A percentile compares a stretch with the other conserved stretches of the same genome.
Evolutionary conservation across 1,284 basidiomycete species (phyloP).

Genomic region (Phlebopus sp.): DNA sequence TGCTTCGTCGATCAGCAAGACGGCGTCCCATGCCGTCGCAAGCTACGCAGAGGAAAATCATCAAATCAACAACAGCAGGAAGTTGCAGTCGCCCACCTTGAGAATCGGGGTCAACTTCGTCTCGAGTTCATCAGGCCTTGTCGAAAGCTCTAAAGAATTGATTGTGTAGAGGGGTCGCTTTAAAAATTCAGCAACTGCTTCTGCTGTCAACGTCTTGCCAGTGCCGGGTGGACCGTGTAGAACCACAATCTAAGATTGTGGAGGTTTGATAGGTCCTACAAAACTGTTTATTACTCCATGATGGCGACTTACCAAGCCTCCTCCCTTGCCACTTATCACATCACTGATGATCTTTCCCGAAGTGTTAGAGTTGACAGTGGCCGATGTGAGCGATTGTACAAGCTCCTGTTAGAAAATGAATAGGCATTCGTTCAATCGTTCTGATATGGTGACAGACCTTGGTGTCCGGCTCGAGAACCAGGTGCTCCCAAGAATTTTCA

Average conservation of each 20-base stretch:
- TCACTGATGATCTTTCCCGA: slow-evolving; percentile 13
- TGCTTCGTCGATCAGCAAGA: slow-evolving; percentile 38
- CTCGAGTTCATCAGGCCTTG: slow-evolving; percentile 25
- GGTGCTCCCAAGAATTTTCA: slow-evolving; percentile 20
- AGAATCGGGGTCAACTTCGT: slow-evolving; percentile 22
- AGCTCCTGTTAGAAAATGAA: not conserved
- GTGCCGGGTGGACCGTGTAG: slow-evolving; percentile 16
- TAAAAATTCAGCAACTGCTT: slow-evolving; percentile 25
- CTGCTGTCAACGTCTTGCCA: slow-evolving; percentile 30
- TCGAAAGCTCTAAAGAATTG: slow-evolving; percentile 35
- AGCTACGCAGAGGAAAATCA: slow-evolving; percentile 15
- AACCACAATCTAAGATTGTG: slow-evolving; percentile 11
- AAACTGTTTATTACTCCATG: no score
- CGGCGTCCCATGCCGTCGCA: slow-evolving; percentile 34
- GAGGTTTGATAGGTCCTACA: not conserved
- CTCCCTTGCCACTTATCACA: slow-evolving; percentile 20
- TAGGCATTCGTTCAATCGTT: no score
- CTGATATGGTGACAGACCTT: slow-evolving; percentile 9
- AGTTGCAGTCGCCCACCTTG: slow-evolving; percentile 2
- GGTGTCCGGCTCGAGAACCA: slow-evolving; percentile 17
- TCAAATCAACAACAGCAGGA: not conserved
- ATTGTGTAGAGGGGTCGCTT: slow-evolving; percentile 34
- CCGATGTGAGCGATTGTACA: slow-evolving; percentile 16
- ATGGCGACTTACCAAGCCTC: slow-evolving; percentile 15
- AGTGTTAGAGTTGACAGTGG: slow-evolving; percentile 11